Conservation (phyloP, 1,284 basidiomycete genomes). For the Marasmius sp. region DNA sequence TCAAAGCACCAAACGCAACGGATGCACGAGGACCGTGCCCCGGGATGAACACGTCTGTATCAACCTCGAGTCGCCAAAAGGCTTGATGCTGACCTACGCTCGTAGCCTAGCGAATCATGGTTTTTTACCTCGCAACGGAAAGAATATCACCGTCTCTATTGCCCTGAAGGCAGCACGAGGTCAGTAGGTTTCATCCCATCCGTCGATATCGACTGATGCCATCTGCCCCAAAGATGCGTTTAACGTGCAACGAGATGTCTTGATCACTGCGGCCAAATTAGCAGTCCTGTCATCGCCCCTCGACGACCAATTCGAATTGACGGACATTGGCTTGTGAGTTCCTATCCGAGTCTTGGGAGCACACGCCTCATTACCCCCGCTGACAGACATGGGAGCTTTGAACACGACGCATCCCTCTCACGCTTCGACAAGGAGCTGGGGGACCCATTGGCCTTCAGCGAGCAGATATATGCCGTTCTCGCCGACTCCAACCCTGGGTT, state of each 20-base stretch:
- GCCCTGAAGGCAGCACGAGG: not conserved
- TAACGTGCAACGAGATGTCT: constrained; percentile 3
- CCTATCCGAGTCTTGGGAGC: not conserved
- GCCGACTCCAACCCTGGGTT: constrained; percentile 22
- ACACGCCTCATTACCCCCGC: not conserved
- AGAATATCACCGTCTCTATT: not conserved
- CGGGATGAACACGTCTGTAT: not conserved
- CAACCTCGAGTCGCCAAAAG: too few relatives aligned
- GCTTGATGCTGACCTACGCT: too few relatives aligned
- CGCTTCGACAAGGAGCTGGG: constrained; percentile 18
- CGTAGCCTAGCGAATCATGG: constrained; percentile 4
- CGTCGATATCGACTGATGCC: not conserved
- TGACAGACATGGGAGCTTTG: constrained; percentile 17
- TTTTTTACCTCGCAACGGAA: constrained; percentile 3
- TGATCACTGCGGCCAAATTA: constrained; percentile 2
- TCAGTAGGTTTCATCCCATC: not conserved
- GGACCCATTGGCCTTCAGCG: constrained; percentile 20
- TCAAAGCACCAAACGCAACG: not conserved
- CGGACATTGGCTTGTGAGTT: constrained; percentile 4
- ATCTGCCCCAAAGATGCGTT: not conserved
- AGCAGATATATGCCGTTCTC: constrained; percentile 17
- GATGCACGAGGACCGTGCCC: constrained; percentile 2
- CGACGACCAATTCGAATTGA: constrained; percentile 5
- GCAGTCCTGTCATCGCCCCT: not conserved
- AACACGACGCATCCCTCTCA: constrained; percentile 7